These are phyloP conservation scores for Phylloporus rhodoxanthus DNA, from an alignment of 768 basidiomycete species.

Conservation along the genomic window DNA sequence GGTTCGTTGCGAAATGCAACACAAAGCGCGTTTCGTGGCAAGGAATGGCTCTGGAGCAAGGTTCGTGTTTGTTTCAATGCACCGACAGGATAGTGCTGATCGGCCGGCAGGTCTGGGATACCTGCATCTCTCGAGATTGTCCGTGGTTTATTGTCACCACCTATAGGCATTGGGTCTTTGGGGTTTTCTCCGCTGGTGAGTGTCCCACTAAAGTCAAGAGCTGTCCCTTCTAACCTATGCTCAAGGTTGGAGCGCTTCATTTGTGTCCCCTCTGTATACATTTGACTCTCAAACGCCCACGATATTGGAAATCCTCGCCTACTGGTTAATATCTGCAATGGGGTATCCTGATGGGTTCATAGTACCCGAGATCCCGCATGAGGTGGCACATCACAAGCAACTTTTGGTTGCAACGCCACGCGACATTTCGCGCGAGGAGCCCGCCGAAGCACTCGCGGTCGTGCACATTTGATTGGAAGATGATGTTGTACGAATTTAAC, in stretches of 20 bases:
- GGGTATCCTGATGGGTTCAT: constrained; percentile 29
- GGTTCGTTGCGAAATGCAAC: constrained; percentile 2
- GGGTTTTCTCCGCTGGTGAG: constrained; percentile 36
- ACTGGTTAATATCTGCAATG: constrained; percentile 55
- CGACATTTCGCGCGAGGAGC: constrained; percentile 22
- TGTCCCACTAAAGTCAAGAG: neutral
- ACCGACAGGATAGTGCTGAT: constrained; percentile 4
- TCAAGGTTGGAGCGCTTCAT: constrained; percentile 50
- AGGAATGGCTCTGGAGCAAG: constrained; percentile 56
- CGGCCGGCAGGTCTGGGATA: constrained; percentile 34
- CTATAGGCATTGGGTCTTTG: constrained; percentile 41
- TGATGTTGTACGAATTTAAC: neutral
- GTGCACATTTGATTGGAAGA: constrained; percentile 8
- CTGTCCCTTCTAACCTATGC: constrained; percentile 1
- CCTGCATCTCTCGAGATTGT: constrained; percentile 31
- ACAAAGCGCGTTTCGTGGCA: constrained; percentile 23
- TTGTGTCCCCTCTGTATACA: constrained; percentile 42
- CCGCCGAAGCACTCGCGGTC: constrained; percentile 18
- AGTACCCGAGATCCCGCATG: constrained; percentile 22
- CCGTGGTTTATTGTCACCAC: constrained; percentile 40
- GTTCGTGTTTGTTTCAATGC: constrained; percentile 8
- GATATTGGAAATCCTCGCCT: constrained; percentile 45
- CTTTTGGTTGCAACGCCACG: constrained; percentile 23
- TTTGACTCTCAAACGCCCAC: constrained; percentile 40
- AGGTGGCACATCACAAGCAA: constrained; percentile 16